These are phyloP conservation scores for Camelina hispida DNA, from an alignment of 345 rosid genomes.

Conservation along the genomic window DNA sequence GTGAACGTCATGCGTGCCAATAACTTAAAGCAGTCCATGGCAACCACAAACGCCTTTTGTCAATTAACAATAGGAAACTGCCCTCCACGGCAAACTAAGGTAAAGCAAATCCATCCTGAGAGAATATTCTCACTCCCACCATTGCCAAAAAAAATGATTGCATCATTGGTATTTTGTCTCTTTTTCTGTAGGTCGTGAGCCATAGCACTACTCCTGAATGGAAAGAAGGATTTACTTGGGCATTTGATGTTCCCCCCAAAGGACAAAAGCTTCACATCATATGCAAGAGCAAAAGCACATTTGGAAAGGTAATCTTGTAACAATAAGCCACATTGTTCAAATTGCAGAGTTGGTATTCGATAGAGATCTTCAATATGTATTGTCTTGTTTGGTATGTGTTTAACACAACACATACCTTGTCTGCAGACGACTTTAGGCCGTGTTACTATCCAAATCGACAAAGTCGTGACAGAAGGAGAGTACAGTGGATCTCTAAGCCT, in stretches of 20 bases:
- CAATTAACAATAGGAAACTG: conserved; percentile 79
- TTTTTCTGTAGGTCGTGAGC: conserved; percentile 65
- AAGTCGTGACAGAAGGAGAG: conserved; percentile 79
- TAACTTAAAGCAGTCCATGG: conserved; percentile 85
- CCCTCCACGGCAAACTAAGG: conserved; percentile 92
- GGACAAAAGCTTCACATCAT: conserved; percentile 91
- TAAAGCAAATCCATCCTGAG: conserved; percentile 25
- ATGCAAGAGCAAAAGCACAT: conserved; percentile 92
- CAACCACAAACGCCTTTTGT: conserved; percentile 83
- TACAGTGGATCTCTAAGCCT: conserved; percentile 74
- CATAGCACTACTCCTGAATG: conserved; percentile 75
- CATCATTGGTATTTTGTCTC: background rate
- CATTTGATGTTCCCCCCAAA: conserved; percentile 89
- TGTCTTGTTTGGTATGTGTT: background rate
- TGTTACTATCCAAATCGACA: conserved; percentile 86
- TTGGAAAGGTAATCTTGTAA: conserved; percentile 71
- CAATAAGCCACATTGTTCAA: background rate
- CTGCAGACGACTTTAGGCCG: conserved; percentile 79
- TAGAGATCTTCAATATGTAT: background rate
- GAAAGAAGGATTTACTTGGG: conserved; percentile 92
- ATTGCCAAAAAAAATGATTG: background rate
- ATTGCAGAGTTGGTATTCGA: background rate
- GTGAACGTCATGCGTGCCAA: conserved; percentile 81
- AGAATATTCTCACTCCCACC: conserved; percentile 10
- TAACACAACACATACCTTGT: conserved; percentile 21